Evolutionary conservation across 2,329 filamentous ascomycete species (phyloP), one percentile per base, ranked within the genome.

Genomic region (Sclerotinia subarctica): DNA sequence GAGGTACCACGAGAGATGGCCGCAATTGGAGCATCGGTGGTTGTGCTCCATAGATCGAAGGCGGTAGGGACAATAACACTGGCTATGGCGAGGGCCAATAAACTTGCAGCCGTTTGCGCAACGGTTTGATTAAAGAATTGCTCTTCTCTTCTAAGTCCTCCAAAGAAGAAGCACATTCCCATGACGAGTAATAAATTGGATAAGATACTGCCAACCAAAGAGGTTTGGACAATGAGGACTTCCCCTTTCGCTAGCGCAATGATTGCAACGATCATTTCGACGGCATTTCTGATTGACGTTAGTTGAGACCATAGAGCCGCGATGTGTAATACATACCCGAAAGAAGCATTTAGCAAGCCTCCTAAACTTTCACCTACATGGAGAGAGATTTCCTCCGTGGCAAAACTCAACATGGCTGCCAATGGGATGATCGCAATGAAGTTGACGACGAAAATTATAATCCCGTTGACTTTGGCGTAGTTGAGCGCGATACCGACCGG

Each of bases 71-170:
- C 93, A 72, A 97, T 94, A 73, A 97, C 83, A 74, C 88, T 90
- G 62, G 89, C 90, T 49, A 96, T 91, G 17, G 90, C 85, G 13
- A 90, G 78, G 26, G 93, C 80, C 32, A 95, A 82, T 15, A 90
- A 87, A 35, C 83, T 79, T 19, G 93, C 89, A 4, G 93, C 92
- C 0, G 94, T 97, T 78, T 97, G 93, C 0, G 94, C 94, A 8
- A 97, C 93, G 0, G 92, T 94, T 46, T 91, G 88, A 81, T 97
- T 97, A 85, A 97, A 98, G 78, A 87, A 89, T 78, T 97, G 94
- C 77, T 96, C 91, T 38, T 86, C 76, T 38, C 94, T 87, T 69
- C 90, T 89, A 73, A 96, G 78, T 5, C 77, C 77, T 35, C 77
- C 93, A 70, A 92, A 90, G 81, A 96, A 95, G 83, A 96, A 97